phyloP scores from a whole-genome alignment of 2,329 filamentous ascomycete genomes.

The Botrytis fragariae region DNA sequence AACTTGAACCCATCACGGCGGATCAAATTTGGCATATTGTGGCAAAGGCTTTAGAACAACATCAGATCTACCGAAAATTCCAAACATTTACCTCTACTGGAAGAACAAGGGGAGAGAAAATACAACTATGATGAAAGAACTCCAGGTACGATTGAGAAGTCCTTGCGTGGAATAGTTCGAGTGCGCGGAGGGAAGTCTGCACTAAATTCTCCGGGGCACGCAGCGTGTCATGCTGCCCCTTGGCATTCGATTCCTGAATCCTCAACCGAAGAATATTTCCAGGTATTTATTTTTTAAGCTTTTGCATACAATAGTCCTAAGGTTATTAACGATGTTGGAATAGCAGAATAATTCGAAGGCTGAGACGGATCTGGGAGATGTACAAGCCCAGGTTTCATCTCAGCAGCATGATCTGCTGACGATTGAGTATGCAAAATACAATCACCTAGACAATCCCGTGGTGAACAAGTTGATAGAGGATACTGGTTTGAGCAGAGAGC shows the following conservation, averaged over 20 bases:
- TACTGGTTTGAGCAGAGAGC: not conserved
- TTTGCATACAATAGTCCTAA: not conserved
- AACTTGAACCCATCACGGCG: not conserved
- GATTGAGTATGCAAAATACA: not conserved
- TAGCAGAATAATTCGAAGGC: not conserved
- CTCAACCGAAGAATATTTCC: not conserved
- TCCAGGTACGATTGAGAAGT: not conserved
- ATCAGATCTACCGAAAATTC: not conserved
- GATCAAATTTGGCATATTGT: slow-evolving; percentile 3
- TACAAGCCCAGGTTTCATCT: not conserved
- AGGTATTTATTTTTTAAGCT: not conserved
- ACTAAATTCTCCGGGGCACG: not conserved
- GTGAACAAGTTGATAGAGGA: not conserved
- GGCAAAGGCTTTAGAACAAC: not conserved
- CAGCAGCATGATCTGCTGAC: not conserved
- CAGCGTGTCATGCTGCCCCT: too few species aligned
- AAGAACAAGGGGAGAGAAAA: slow-evolving; percentile 3
- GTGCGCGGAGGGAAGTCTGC: not conserved
- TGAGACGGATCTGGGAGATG: not conserved
- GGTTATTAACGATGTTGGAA: not conserved
- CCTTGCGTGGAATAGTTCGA: too few species aligned
- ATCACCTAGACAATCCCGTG: not conserved
- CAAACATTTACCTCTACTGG: slow-evolving; percentile 6
- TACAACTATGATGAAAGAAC: slow-evolving; percentile 3
- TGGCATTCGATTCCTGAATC: not conserved